Evolutionary conservation across 2,329 filamentous ascomycete genomes (phyloP).

Genomic region (Chrysoporthe cubensis): DNA sequence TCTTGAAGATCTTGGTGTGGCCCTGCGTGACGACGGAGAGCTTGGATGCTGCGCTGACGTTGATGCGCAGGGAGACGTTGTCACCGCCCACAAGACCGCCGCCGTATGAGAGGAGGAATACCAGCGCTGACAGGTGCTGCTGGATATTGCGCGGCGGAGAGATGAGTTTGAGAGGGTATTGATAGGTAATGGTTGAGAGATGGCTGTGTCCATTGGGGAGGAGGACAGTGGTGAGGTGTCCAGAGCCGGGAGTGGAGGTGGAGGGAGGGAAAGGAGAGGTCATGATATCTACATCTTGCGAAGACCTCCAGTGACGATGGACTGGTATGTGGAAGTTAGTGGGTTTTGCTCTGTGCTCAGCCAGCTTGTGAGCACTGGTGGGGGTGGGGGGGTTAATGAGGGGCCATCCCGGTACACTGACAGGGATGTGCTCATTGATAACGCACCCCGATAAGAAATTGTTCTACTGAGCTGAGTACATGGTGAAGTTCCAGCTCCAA

Average conservation of each 20-base stretch:
- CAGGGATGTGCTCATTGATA: constrained; percentile 8
- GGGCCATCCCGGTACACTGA: neutral
- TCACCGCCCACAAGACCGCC: constrained; percentile 92
- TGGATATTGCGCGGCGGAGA: constrained; percentile 71
- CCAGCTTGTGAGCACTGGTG: neutral
- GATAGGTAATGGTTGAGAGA: constrained; percentile 77
- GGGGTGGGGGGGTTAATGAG: neutral
- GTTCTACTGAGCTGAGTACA: neutral
- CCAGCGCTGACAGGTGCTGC: constrained; percentile 67
- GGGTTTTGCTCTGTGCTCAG: neutral
- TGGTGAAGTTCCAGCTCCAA: neutral
- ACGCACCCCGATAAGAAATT: constrained; percentile 17
- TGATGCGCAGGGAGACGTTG: constrained; percentile 72
- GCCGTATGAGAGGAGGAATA: constrained; percentile 93
- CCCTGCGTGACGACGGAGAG: constrained; percentile 74
- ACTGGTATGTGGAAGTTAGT: neutral
- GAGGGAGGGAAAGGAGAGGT: constrained; percentile 78
- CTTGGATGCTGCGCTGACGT: constrained; percentile 65
- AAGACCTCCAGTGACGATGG: neutral
- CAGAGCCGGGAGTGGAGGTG: constrained; percentile 75
- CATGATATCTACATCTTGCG: constrained; percentile 40
- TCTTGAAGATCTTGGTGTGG: constrained; percentile 95
- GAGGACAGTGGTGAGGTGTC: constrained; percentile 73
- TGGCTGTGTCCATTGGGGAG: constrained; percentile 73
- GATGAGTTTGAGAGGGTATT: constrained; percentile 94